Percentiles rank a stretch among this genome's conserved stretches.
Evolutionary conservation across 306 rosid genomes (phyloP).

Genomic region (Gillenia trifoliata): DNA sequence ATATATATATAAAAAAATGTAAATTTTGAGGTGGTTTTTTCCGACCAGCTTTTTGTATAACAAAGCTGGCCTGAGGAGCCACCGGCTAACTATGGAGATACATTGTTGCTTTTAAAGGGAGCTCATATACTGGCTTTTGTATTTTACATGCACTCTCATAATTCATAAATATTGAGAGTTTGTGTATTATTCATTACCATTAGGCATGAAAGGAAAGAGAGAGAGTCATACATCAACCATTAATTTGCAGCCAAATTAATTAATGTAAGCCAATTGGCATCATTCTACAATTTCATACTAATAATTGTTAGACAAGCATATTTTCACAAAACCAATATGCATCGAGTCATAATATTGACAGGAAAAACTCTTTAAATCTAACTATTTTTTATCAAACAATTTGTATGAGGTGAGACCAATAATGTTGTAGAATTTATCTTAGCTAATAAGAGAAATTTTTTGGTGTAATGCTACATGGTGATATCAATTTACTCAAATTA

Average conservation of each 20-base stretch:
- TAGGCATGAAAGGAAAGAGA: neutral
- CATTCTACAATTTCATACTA: neutral
- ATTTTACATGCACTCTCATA: neutral
- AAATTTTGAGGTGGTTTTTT: conserved; percentile 2
- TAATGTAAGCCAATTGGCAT: neutral
- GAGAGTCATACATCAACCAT: neutral
- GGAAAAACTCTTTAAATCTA: neutral
- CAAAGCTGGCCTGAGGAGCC: conserved; percentile 14
- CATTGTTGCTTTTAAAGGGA: conserved; percentile 2
- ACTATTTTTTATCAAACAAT: neutral
- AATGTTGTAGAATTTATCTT: neutral
- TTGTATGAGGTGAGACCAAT: neutral
- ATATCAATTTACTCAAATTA: no score
- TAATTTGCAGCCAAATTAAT: neutral
- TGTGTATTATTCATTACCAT: neutral
- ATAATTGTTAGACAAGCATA: neutral
- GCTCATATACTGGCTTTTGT: no score
- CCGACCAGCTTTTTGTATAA: conserved; percentile 6
- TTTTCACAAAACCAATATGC: neutral
- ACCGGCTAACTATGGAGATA: neutral
- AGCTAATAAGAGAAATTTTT: no score
- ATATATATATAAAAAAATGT: no score
- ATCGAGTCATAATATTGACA: neutral
- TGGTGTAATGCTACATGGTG: no score
- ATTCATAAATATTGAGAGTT: neutral